Conservation (phyloP, 2,329 filamentous ascomycete genomes). For the Verticillium zaregamsianum region DNA sequence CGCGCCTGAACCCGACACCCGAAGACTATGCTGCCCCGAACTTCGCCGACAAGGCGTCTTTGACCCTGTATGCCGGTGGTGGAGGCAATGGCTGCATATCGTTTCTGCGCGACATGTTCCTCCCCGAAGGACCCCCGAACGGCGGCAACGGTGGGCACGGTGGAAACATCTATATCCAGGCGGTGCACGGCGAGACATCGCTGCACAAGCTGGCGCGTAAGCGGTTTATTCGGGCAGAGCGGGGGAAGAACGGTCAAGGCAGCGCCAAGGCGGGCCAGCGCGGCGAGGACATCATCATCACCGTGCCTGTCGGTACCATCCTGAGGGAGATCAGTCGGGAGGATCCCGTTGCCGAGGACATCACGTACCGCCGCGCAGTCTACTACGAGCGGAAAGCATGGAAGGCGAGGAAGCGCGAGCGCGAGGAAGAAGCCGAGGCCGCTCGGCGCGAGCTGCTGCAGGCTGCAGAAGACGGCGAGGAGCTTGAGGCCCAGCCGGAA, state of each 20-base stretch:
- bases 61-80: constrained; percentile 72
- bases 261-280: constrained; percentile 69
- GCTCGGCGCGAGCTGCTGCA: constrained; percentile 11
- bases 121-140: constrained; percentile 85
- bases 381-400: constrained; percentile 13
- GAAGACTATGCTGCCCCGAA: constrained; percentile 79
- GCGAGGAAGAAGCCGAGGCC: constrained; percentile 4
- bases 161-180: constrained; percentile 92
- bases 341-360: constrained; percentile 72
- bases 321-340: constrained; percentile 75
- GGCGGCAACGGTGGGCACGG: constrained; percentile 91
- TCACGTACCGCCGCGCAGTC: constrained; percentile 17
- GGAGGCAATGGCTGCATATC: constrained; percentile 94
- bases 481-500: constrained; percentile 1
- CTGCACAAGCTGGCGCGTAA: constrained; percentile 84
- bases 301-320: constrained; percentile 89
- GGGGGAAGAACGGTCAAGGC: constrained; percentile 75
- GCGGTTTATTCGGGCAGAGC: constrained; percentile 68
- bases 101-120: constrained; percentile 86
- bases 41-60: constrained; percentile 80
- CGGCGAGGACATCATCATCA: constrained; percentile 82
- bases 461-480: constrained; percentile 6
- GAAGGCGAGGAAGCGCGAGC: constrained; percentile 5
- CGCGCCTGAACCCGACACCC: constrained; percentile 74
- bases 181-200: constrained; percentile 84